phyloP scores from a whole-genome alignment of 1,284 basidiomycete genomes.

The Sphaerobolus stellatus region DNA sequence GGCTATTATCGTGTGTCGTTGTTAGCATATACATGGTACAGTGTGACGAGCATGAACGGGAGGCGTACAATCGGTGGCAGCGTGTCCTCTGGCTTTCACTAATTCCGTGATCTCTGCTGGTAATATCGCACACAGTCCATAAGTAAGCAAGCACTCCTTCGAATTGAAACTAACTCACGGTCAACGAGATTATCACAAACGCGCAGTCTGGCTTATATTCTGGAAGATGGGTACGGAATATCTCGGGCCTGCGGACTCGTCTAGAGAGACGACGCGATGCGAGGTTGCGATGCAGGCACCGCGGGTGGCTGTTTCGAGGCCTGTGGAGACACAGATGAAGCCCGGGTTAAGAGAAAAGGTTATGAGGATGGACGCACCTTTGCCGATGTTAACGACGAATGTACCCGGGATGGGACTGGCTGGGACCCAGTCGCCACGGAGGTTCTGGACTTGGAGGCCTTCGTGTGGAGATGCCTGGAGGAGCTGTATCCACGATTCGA shows the following conservation, averaged over 20 bases:
- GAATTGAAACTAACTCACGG: slow-evolving; percentile 38
- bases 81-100: slow-evolving; percentile 51
- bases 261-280: slow-evolving; percentile 66
- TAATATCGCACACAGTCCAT: slow-evolving; percentile 39
- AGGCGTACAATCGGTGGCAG: slow-evolving; percentile 65
- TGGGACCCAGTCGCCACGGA: slow-evolving; percentile 71
- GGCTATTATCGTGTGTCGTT: slow-evolving; percentile 39
- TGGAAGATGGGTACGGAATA: slow-evolving; percentile 78
- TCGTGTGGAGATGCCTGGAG: slow-evolving; percentile 64
- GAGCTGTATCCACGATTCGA: slow-evolving; percentile 40
- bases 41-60: slow-evolving; percentile 13
- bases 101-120: slow-evolving; percentile 58
- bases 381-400: slow-evolving; percentile 72
- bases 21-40: not conserved
- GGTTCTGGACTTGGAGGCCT: slow-evolving; percentile 68
- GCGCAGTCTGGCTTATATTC: slow-evolving; percentile 53
- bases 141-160: not conserved
- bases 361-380: slow-evolving; percentile 41
- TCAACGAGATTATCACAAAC: slow-evolving; percentile 50
- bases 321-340: slow-evolving; percentile 19
- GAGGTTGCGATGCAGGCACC: slow-evolving; percentile 68
- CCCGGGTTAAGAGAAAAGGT: slow-evolving; percentile 33
- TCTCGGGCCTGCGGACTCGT: slow-evolving; percentile 55
- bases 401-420: slow-evolving; percentile 69
- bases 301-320: slow-evolving; percentile 61